Base-by-base conservation (phyloP, 2,329 filamentous ascomycete genomes). In the Nemania serpens region DNA sequence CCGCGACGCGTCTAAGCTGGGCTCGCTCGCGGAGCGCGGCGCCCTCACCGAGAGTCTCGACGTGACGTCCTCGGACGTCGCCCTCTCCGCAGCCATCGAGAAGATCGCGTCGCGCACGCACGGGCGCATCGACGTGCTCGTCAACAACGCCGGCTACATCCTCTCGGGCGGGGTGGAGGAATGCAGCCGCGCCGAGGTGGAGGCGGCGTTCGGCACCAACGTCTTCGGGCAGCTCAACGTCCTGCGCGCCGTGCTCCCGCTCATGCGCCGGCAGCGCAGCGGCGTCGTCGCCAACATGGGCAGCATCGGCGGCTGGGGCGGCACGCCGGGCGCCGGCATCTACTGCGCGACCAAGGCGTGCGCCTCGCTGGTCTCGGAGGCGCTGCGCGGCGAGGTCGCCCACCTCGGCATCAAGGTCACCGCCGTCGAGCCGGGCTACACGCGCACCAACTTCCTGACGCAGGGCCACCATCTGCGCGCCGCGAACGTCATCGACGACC, bases 361-460 rank as follows among this genome's bases (percentile, higher is more conserved):
- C 76, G 78, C 2, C 67, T 78, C 20, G 76, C 77, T 48, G 77
- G 64, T 81, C 20, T 75, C 75, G 17, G 79, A 83, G 64, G 69
- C 74, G 0, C 68, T 84, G 55, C 70, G 73, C 1, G 68, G 64
- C 3, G 81, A 84, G 65, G 72, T 81, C 1, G 75, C 72, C 11
- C 75, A 77, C 2, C 75, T 82, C 13, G 76, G 75, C 13, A 79
- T 84, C 56, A 54, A 70, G 12, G 78, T 78, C 15, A 75, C 78
- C 3, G 72, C 80, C 12, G 72, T 84, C 18, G 81, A 84, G 66
- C 81, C 79, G 0, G 82, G 82, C 1, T 78, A 76, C 41, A 84
- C 82, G 62, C 74, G 81, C 2, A 84, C 81, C 11, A 77, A 77
- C n/a, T 78, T 82, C 55, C 69, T 82, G 10, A 66, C 60, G 5